phyloP scores from a whole-genome alignment of 345 rosid species.

The Citrus cavaleriei region DNA sequence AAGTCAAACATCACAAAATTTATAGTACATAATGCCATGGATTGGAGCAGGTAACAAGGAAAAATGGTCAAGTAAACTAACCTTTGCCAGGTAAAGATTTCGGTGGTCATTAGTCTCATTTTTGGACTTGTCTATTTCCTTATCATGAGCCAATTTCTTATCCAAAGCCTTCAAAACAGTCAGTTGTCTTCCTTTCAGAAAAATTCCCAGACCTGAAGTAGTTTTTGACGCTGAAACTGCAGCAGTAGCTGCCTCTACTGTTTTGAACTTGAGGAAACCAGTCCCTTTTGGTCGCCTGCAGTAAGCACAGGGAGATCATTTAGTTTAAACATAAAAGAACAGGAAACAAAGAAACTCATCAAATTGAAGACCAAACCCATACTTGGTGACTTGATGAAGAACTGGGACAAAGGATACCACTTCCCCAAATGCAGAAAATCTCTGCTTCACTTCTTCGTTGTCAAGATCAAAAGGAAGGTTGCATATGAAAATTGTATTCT shows the following conservation, averaged over 20 bases:
- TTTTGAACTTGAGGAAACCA: slow-evolving; percentile 84
- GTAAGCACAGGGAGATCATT: slow-evolving; percentile 16
- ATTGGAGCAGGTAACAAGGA: background rate
- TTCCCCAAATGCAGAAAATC: slow-evolving; percentile 73
- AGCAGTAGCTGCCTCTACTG: slow-evolving; percentile 60
- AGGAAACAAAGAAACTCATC: slow-evolving; percentile 1
- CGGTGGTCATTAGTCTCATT: slow-evolving; percentile 69
- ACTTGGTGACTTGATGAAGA: slow-evolving; percentile 88
- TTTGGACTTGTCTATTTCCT: slow-evolving; percentile 68
- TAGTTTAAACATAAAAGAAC: background rate
- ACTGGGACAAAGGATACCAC: slow-evolving; percentile 71
- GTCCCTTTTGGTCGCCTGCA: slow-evolving; percentile 89
- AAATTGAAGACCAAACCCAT: slow-evolving; percentile 16
- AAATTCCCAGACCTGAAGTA: slow-evolving; percentile 67
- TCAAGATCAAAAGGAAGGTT: slow-evolving; percentile 82
- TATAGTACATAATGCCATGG: background rate
- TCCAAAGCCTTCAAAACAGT: slow-evolving; percentile 73
- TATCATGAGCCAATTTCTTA: slow-evolving; percentile 72
- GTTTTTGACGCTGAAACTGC: slow-evolving; percentile 68
- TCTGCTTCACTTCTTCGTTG: slow-evolving; percentile 65
- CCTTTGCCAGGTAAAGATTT: slow-evolving; percentile 87
- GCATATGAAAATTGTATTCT: slow-evolving; percentile 69
- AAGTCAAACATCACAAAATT: background rate
- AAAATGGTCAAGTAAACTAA: slow-evolving; percentile 15
- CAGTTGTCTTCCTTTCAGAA: slow-evolving; percentile 77